A percentile compares a stretch with the other conserved stretches of the same genome.
phyloP scores from a whole-genome alignment of 2,329 filamentous ascomycete species.

The Claviceps quebecensis region DNA sequence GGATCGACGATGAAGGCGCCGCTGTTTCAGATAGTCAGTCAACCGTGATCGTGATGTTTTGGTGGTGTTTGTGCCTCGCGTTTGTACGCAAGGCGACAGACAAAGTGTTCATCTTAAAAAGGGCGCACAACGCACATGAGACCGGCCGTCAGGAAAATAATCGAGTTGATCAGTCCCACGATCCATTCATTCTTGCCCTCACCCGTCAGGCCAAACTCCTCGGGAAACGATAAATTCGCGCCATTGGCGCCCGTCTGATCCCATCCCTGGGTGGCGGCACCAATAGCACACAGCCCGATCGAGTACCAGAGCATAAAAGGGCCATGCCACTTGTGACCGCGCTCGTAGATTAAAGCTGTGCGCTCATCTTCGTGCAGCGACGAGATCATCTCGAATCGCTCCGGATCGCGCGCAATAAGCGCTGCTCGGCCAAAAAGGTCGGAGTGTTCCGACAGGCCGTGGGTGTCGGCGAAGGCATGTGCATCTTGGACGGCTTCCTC shows the following conservation, averaged over 20 bases:
- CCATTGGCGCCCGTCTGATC: constrained; percentile 48
- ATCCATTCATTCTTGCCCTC: constrained; percentile 29
- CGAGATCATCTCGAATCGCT: constrained; percentile 9
- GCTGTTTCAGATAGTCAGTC: constrained; percentile 5
- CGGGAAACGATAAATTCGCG: constrained; percentile 44
- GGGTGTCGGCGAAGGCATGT: constrained; percentile 30
- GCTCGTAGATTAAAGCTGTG: constrained; percentile 20
- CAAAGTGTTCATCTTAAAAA: neutral
- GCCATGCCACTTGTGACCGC: constrained; percentile 44
- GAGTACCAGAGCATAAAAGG: constrained; percentile 24
- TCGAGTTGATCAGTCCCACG: constrained; percentile 16
- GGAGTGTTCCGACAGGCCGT: constrained; percentile 32
- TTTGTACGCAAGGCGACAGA: neutral
- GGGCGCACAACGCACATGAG: constrained; percentile 33
- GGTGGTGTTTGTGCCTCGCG: too few species aligned
- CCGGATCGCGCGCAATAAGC: constrained; percentile 15
- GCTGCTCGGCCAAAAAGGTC: constrained; percentile 20
- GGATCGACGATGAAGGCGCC: constrained; percentile 24
- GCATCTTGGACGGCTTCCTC: constrained; percentile 23
- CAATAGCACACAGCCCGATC: constrained; percentile 38
- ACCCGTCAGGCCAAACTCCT: constrained; percentile 21
- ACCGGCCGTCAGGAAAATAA: constrained; percentile 31
- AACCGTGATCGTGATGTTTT: too few species aligned
- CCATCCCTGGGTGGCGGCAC: constrained; percentile 46
- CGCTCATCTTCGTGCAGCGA: constrained; percentile 19